Conservation (phyloP, 441 rosid genomes). For the Gossypium gossypioides region DNA sequence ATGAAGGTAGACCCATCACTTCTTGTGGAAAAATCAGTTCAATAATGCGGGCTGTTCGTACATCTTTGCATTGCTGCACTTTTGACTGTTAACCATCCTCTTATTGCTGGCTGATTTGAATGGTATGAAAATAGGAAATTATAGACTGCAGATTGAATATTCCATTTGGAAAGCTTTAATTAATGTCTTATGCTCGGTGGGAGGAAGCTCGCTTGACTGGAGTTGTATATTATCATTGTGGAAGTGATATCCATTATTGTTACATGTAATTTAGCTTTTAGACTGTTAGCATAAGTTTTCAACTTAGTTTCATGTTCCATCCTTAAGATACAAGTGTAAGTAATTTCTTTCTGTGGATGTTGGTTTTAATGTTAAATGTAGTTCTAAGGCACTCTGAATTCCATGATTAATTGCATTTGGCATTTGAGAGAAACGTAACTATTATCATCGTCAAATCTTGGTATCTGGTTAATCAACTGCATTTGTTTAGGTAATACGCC, state of each 20-base stretch:
- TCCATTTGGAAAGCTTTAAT: not conserved
- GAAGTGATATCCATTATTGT: not conserved
- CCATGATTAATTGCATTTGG: not conserved
- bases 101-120: not conserved
- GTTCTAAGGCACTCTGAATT: not conserved
- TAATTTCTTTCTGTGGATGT: not conserved
- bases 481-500: no score
- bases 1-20: slow-evolving; percentile 20
- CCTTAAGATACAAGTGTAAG: not conserved
- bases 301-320: not conserved
- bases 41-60: slow-evolving; percentile 4
- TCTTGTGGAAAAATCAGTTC: slow-evolving; percentile 15
- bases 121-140: not conserved
- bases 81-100: not conserved
- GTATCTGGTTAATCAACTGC: no score
- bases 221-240: not conserved
- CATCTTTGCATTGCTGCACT: not conserved
- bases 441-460: not conserved
- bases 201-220: not conserved
- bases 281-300: not conserved
- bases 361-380: not conserved
- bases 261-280: not conserved
- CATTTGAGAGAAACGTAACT: not conserved
- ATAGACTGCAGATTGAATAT: not conserved
- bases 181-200: not conserved